Evolutionary conservation across 2,329 filamentous ascomycete genomes (phyloP).

Genomic region (Penicillium oxalicum): DNA sequence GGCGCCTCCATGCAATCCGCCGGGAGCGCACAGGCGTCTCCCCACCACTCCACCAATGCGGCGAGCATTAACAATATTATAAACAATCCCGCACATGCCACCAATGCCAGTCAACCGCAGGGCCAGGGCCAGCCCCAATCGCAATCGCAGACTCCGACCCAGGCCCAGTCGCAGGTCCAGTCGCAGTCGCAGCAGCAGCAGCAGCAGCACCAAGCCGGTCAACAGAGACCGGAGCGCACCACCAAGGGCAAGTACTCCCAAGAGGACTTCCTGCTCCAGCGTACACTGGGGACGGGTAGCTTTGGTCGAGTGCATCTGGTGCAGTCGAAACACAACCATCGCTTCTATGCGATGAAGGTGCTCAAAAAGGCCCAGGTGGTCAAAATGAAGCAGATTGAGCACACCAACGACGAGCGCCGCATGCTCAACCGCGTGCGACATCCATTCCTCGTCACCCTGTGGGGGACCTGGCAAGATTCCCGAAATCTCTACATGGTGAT

Average conservation of each 20-base stretch:
- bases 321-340: constrained; percentile 95
- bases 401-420: constrained; percentile 93
- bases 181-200: constrained; percentile 1
- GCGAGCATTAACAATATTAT: constrained; percentile 81
- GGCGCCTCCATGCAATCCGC: constrained; percentile 35
- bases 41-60: constrained; percentile 58
- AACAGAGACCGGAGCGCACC: constrained; percentile 46
- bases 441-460: constrained; percentile 93
- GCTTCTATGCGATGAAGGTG: constrained; percentile 97
- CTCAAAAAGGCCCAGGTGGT: constrained; percentile 97
- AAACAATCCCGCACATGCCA: constrained; percentile 42
- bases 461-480: constrained; percentile 95
- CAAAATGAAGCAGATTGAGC: constrained; percentile 99
- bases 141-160: neutral
- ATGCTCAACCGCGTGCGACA: constrained; percentile 98
- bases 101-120: constrained; percentile 17
- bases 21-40: constrained; percentile 34
- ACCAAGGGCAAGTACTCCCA: constrained; percentile 98
- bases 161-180: too few relatives aligned
- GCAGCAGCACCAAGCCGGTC: neutral
- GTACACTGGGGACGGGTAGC: constrained; percentile 91
- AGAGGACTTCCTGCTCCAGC: constrained; percentile 78
- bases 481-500: constrained; percentile 99
- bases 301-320: constrained; percentile 95
- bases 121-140: constrained; percentile 6